Evolutionary conservation across 768 basidiomycete species (phyloP).

Genomic region (Phanerodontia chrysosporium): DNA sequence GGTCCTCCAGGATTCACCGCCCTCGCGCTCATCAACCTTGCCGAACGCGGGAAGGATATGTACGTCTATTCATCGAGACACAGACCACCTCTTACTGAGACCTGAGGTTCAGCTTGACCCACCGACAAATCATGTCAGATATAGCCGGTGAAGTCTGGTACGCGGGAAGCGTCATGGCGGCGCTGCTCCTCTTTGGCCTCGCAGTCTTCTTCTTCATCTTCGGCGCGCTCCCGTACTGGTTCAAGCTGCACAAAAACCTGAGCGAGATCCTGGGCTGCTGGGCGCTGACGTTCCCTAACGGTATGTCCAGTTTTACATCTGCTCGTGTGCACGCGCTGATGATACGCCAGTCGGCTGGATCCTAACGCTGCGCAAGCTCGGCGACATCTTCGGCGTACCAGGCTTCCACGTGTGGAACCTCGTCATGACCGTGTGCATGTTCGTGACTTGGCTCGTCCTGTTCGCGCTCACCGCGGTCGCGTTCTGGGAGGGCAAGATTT

Average conservation of each 20-base stretch:
- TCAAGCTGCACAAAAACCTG: slow-evolving; percentile 43
- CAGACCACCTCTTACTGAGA: not conserved
- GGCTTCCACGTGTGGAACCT: slow-evolving; percentile 37
- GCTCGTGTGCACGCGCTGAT: not conserved
- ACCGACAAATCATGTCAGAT: slow-evolving; percentile 32
- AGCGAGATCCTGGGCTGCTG: slow-evolving; percentile 46
- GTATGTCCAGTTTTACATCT: slow-evolving; percentile 17
- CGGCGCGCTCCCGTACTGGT: slow-evolving; percentile 43
- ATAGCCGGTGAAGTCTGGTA: slow-evolving; percentile 44
- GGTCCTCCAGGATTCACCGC: slow-evolving; percentile 50
- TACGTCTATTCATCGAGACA: not conserved
- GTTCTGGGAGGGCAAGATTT: slow-evolving; percentile 40
- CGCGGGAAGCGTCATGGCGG: slow-evolving; percentile 34
- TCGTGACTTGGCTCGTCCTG: slow-evolving; percentile 36
- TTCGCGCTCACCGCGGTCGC: slow-evolving; percentile 38
- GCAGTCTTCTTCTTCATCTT: slow-evolving; percentile 45
- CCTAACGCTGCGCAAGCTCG: slow-evolving; percentile 35
- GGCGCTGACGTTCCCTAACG: slow-evolving; percentile 45
- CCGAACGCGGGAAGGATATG: slow-evolving; percentile 35
- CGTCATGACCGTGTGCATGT: slow-evolving; percentile 38
- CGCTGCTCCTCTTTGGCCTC: slow-evolving; percentile 40
- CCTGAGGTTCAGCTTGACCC: not conserved
- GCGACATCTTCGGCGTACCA: slow-evolving; percentile 36
- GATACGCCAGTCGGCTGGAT: slow-evolving; percentile 38
- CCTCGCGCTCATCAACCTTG: slow-evolving; percentile 42